Percentiles rank a stretch among this genome's conserved stretches.
Evolutionary conservation across 139 green algal species (phyloP).

Genomic region (Micromonas commoda): DNA sequence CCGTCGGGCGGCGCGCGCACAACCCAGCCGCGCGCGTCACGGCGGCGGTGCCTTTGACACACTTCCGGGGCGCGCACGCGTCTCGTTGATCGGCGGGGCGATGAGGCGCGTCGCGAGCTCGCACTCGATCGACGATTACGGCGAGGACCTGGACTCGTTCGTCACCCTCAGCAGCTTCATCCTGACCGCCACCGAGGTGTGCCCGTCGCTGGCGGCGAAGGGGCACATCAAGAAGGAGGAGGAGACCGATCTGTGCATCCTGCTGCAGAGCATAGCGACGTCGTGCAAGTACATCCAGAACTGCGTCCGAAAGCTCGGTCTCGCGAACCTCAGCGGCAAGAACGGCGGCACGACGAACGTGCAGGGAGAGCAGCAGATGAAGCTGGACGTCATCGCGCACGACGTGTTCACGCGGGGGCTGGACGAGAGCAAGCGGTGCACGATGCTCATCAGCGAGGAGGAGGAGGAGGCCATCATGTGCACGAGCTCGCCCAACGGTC

Average conservation of each 20-base stretch:
- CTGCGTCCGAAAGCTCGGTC: background rate
- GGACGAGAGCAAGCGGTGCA: slow-evolving; percentile 63
- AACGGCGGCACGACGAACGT: slow-evolving; percentile 27
- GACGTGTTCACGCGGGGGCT: slow-evolving; percentile 93
- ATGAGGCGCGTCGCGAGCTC: too few relatives aligned
- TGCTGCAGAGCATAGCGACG: background rate
- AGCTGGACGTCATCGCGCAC: slow-evolving; percentile 98
- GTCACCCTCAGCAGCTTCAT: too few relatives aligned
- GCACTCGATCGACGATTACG: too few relatives aligned
- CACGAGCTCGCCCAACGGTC: slow-evolving; percentile 84
- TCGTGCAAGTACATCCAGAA: background rate
- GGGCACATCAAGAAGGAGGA: background rate
- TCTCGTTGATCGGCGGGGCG: too few relatives aligned
- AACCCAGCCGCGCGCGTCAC: too few relatives aligned
- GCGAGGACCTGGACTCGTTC: too few relatives aligned
- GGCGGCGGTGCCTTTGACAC: too few relatives aligned
- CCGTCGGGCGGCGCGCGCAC: too few relatives aligned
- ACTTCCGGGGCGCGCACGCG: too few relatives aligned
- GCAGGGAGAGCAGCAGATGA: slow-evolving; percentile 98
- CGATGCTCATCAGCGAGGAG: slow-evolving; percentile 91
- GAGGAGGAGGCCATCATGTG: slow-evolving; percentile 83
- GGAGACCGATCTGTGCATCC: background rate
- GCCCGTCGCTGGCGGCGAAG: background rate
- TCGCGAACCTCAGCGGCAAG: background rate
- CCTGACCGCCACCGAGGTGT: too few relatives aligned